Evolutionary conservation across 495 filamentous ascomycete genomes (phyloP).

Genomic region (Hyaloscypha hepaticicola): DNA sequence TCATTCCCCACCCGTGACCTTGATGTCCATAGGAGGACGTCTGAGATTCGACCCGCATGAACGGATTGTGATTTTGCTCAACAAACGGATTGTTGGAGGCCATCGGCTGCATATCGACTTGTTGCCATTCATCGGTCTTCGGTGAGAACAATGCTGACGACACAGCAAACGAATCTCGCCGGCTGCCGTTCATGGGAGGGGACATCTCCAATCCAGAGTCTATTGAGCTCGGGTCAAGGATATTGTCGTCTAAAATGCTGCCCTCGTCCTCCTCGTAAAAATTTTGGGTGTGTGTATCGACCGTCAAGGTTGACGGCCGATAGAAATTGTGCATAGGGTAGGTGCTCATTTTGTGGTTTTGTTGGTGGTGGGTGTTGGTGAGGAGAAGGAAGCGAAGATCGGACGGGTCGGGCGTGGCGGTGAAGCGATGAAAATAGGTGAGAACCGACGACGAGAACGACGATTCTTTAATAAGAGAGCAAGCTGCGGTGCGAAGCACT

Average conservation of each 20-base stretch:
- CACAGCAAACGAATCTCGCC: slow-evolving; percentile 71
- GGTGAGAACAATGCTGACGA: slow-evolving; percentile 66
- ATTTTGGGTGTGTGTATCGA: slow-evolving; percentile 60
- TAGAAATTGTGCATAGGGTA: slow-evolving; percentile 60
- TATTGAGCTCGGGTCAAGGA: slow-evolving; percentile 62
- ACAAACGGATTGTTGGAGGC: slow-evolving; percentile 61
- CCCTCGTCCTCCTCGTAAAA: slow-evolving; percentile 78
- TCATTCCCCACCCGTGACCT: slow-evolving; percentile 51
- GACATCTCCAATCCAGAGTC: slow-evolving; percentile 69
- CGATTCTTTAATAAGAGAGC: slow-evolving; percentile 1
- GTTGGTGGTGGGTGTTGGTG: neutral
- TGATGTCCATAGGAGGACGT: slow-evolving; percentile 50
- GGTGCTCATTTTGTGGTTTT: slow-evolving; percentile 47
- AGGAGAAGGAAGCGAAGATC: slow-evolving; percentile 25
- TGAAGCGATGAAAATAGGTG: slow-evolving; percentile 26
- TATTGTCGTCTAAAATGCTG: slow-evolving; percentile 81
- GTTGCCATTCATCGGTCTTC: slow-evolving; percentile 73
- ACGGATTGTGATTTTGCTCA: slow-evolving; percentile 51
- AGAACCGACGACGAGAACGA: slow-evolving; percentile 20
- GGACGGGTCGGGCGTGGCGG: slow-evolving; percentile 26
- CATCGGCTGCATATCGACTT: slow-evolving; percentile 48
- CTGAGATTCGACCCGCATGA: slow-evolving; percentile 58
- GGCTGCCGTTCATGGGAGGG: slow-evolving; percentile 61
- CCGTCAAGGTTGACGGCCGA: slow-evolving; percentile 57
- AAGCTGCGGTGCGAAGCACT: slow-evolving; percentile 2